A percentile compares a stretch with the other conserved stretches of the same genome.
These are phyloP conservation scores for Aegilops speltoides DNA, from an alignment of 176 grass and related monocot species.

Conservation along the genomic window DNA sequence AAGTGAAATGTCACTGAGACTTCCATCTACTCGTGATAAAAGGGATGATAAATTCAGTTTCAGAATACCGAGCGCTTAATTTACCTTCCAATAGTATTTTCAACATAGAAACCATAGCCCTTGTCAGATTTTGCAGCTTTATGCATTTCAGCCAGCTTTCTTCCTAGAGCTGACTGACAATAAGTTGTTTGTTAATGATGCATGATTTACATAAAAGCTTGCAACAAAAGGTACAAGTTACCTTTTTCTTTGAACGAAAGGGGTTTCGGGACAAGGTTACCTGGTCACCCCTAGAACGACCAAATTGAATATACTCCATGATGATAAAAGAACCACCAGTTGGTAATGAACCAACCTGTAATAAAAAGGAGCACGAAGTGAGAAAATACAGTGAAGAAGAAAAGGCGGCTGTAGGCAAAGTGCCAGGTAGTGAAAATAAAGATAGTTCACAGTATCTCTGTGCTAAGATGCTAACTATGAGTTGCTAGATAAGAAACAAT, in stretches of 20 bases:
- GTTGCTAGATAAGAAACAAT: not conserved
- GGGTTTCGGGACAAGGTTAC: conserved; percentile 39
- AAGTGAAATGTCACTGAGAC: not conserved
- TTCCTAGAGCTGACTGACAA: conserved; percentile 66
- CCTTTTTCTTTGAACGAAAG: conserved; percentile 20
- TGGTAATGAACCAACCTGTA: conserved; percentile 71
- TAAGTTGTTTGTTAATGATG: conserved; percentile 20
- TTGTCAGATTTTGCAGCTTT: conserved; percentile 69
- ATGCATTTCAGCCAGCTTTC: conserved; percentile 87
- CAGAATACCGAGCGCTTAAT: not conserved
- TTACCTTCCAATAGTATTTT: conserved; percentile 87
- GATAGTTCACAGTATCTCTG: conserved; percentile 32
- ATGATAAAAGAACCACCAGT: conserved; percentile 90
- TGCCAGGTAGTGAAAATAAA: conserved; percentile 1
- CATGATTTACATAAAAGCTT: not conserved
- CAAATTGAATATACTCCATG: conserved; percentile 96
- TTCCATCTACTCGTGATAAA: not conserved
- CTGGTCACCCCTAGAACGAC: conserved; percentile 73
- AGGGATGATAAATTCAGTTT: not conserved
- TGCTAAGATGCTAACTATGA: not conserved
- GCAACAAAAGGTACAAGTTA: not conserved
- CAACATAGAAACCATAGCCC: conserved; percentile 65
- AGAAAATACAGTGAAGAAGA: not conserved
- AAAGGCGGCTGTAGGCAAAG: not conserved
- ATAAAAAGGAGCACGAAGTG: not conserved